Percentiles rank a stretch among this genome's conserved stretches.
Evolutionary conservation across 495 filamentous ascomycete species (phyloP).

Genomic region (Terfezia boudieri): DNA sequence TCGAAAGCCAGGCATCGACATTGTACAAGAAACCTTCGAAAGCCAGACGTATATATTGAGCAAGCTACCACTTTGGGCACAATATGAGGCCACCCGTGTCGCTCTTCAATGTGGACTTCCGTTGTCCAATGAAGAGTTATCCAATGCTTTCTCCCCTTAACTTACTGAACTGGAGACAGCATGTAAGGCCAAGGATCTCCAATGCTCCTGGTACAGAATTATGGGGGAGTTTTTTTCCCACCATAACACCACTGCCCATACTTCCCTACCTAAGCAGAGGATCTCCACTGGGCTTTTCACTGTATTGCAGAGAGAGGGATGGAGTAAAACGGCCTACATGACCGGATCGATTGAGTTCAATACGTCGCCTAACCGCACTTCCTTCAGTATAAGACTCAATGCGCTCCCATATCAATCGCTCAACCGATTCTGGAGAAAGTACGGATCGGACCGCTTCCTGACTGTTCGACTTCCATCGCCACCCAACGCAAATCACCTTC

Average conservation of each 20-base stretch:
- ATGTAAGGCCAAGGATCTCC: too few species aligned
- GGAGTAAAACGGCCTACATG: conserved; percentile 7
- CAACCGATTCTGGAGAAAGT: conserved; percentile 12
- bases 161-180: too few species aligned
- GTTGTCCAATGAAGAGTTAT: too few species aligned
- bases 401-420: conserved; percentile 1
- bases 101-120: conserved; percentile 1
- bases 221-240: too few species aligned
- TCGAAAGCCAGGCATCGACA: too few species aligned
- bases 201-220: too few species aligned
- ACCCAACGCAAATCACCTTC: too few species aligned
- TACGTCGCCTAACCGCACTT: neutral
- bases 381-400: conserved; percentile 3
- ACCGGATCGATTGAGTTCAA: conserved; percentile 2
- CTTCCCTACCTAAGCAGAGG: neutral
- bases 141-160: too few species aligned
- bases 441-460: conserved; percentile 17
- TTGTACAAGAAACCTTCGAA: neutral
- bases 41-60: conserved; percentile 4
- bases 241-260: too few species aligned
- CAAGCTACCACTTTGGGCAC: conserved; percentile 8
- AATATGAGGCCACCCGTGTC: conserved; percentile 12
- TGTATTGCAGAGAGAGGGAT: neutral
- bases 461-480: conserved; percentile 3
- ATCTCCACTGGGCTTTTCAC: conserved; percentile 1